Percentiles rank a stretch among this genome's conserved stretches.
Conservation (phyloP, 257 asterid species). For the Parsonsia alboflavescens region DNA sequence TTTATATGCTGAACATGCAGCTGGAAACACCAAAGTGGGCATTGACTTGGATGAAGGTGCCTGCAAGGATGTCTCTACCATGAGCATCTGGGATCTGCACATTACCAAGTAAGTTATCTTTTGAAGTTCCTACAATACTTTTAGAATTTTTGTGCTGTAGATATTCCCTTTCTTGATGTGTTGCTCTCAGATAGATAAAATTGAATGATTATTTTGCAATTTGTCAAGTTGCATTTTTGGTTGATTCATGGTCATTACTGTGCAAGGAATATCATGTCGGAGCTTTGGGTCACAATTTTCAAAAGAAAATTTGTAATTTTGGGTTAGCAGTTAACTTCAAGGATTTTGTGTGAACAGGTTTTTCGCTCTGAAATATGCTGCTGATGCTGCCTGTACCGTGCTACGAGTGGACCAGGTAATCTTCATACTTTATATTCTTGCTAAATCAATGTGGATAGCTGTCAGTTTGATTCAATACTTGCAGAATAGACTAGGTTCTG, state of each 20-base stretch:
- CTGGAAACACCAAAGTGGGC: conserved; percentile 78
- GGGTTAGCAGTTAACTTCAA: conserved; percentile 4
- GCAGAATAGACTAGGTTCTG: not conserved
- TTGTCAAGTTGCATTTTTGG: not conserved
- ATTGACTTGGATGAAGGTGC: conserved; percentile 75
- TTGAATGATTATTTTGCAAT: not conserved
- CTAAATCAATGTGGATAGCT: not conserved
- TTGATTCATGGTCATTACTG: not conserved
- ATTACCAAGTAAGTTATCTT: conserved; percentile 66
- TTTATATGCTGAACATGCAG: conserved; percentile 82
- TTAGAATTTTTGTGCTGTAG: not conserved
- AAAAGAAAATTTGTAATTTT: not conserved
- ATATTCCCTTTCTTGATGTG: not conserved
- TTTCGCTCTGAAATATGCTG: conserved; percentile 88
- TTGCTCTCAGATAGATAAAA: not conserved
- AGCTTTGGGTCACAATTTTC: not conserved
- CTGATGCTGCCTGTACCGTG: conserved; percentile 93
- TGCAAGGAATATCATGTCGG: not conserved
- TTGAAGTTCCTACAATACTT: not conserved
- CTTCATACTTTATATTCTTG: not conserved
- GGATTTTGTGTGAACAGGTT: conserved; percentile 37
- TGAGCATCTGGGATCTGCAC: conserved; percentile 75
- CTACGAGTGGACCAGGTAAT: conserved; percentile 97
- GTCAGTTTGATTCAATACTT: not conserved
- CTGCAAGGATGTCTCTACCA: conserved; percentile 64